Evolutionary conservation across 139 green algal species (phyloP), one percentile per base, ranked within the genome.

Genomic region (Asterochloris erici): DNA sequence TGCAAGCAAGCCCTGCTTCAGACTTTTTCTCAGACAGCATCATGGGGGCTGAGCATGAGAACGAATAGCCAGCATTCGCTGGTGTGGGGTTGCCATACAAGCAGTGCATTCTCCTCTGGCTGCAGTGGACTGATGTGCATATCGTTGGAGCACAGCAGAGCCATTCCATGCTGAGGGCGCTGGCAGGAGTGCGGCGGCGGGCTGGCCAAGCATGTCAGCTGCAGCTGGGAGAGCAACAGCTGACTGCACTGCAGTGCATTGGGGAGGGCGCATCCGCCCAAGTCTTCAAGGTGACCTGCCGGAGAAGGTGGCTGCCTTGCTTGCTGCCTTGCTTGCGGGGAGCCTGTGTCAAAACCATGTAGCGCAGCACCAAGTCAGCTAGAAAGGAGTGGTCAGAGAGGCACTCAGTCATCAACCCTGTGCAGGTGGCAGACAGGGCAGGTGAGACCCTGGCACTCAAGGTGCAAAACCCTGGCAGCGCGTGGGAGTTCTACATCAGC

Each of bases 401-500:
- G 66, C 66, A 71, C 66, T 10, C 19, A 21, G 4, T 71, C 21
- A 24, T 71, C 38, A 54, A 10, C 38, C 38, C 38, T 54, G 38
- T 6, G 38, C 38, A 54, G 38, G 38, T 54, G 38, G 38, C 38
- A 54, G 38, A 54, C 4, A 54, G 38, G 4, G 38, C 38, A 54
- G 38, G 38, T 54, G 38, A 54, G 38, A 54, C 38, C 38, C 14
- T 89, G 63, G 87, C 87, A 10, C 74, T 90, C 14, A 90, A 90
- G 75, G 13, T 83, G 1, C 82, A 90, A 76, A 47, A 26, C 12
- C 86, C 87, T 11, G 64, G 82, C 17, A 90, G 87, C 68, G 82
- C 87, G 19, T 90, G 87, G 87, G 87, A 90, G 79, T 90, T 87
- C 82, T 90, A 84, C 84, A 78, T 84, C 26, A 90, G 86, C 79